Percentiles rank a stretch among this genome's conserved stretches.
phyloP scores from a whole-genome alignment of 1,284 basidiomycete species.

The Heterobasidion annosum region DNA sequence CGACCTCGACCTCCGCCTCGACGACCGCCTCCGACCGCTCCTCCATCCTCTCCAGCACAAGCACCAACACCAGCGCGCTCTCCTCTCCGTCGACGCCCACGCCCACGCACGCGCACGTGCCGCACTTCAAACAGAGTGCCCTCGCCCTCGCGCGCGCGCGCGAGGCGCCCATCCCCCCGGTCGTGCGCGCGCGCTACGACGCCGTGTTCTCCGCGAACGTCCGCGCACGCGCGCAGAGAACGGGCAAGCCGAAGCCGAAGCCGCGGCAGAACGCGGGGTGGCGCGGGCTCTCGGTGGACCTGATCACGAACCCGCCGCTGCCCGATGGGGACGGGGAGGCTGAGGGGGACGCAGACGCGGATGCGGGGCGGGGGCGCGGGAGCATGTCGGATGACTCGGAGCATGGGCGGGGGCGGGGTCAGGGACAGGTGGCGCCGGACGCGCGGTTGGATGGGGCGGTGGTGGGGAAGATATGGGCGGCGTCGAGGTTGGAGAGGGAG shows the following conservation, averaged over 20 bases:
- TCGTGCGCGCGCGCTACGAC: slow-evolving; percentile 58
- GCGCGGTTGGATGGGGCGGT: slow-evolving; percentile 29
- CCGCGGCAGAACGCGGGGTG: slow-evolving; percentile 57
- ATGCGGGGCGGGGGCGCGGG: background rate
- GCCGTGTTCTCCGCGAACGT: slow-evolving; percentile 36
- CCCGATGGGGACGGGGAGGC: slow-evolving; percentile 3
- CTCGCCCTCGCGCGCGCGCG: too few relatives aligned
- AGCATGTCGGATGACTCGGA: background rate
- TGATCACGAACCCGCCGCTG: slow-evolving; percentile 34
- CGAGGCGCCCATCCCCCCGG: slow-evolving; percentile 32
- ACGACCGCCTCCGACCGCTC: background rate
- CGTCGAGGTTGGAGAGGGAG: background rate
- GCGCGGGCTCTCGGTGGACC: slow-evolving; percentile 69
- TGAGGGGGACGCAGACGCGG: slow-evolving; percentile 26
- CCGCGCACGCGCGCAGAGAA: slow-evolving; percentile 1
- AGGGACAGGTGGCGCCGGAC: slow-evolving; percentile 14
- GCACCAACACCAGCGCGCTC: background rate
- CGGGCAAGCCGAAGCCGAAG: slow-evolving; percentile 22
- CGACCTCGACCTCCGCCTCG: background rate
- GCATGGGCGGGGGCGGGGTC: background rate
- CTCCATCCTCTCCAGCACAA: background rate
- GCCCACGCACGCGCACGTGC: background rate
- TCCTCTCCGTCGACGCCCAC: background rate
- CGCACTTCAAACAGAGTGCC: background rate
- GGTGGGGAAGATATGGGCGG: background rate